phyloP scores from a whole-genome alignment of 768 basidiomycete species.

The Tricholoma saponaceum region DNA sequence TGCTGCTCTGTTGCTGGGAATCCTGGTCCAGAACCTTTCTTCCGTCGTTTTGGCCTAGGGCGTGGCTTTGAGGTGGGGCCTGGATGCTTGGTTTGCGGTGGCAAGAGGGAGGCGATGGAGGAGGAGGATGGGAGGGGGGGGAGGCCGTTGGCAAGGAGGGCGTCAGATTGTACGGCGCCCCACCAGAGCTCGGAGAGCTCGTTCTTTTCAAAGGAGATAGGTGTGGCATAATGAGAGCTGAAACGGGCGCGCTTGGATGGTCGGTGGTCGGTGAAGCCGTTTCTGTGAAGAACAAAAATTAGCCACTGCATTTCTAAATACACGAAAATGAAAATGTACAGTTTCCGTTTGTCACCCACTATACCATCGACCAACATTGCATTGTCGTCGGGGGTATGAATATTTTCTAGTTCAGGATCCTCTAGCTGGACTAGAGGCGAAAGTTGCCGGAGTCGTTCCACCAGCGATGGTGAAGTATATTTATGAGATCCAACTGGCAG shows the following conservation, averaged over 20 bases:
- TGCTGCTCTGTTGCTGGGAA: slow-evolving; percentile 12
- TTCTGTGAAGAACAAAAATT: slow-evolving; percentile 17
- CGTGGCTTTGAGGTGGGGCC: slow-evolving; percentile 6
- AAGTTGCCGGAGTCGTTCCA: slow-evolving; percentile 31
- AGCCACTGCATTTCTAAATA: slow-evolving; percentile 2
- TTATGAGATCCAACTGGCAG: slow-evolving; percentile 3
- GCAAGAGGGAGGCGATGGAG: slow-evolving; percentile 13
- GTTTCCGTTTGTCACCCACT: slow-evolving; percentile 64
- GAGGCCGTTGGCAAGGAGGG: slow-evolving; percentile 60
- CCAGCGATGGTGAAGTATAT: slow-evolving; percentile 14
- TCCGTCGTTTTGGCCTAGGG: slow-evolving; percentile 31
- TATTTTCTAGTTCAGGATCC: slow-evolving; percentile 25
- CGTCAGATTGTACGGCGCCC: slow-evolving; percentile 61
- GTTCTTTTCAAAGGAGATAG: slow-evolving; percentile 33
- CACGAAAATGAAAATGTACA: slow-evolving; percentile 29
- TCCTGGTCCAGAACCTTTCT: slow-evolving; percentile 16
- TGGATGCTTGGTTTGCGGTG: slow-evolving; percentile 5
- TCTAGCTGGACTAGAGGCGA: slow-evolving; percentile 32
- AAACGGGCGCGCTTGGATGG: slow-evolving; percentile 63
- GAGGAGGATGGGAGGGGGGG: slow-evolving; percentile 45
- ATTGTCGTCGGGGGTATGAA: slow-evolving; percentile 13
- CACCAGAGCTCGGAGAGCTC: slow-evolving; percentile 67
- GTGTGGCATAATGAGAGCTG: slow-evolving; percentile 34
- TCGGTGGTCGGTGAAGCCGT: slow-evolving; percentile 35
- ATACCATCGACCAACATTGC: slow-evolving; percentile 26